A percentile compares a stretch with the other conserved stretches of the same genome.
Conservation (phyloP, 352 stramenopile genomes). For the Globisporangium splendens region DNA sequence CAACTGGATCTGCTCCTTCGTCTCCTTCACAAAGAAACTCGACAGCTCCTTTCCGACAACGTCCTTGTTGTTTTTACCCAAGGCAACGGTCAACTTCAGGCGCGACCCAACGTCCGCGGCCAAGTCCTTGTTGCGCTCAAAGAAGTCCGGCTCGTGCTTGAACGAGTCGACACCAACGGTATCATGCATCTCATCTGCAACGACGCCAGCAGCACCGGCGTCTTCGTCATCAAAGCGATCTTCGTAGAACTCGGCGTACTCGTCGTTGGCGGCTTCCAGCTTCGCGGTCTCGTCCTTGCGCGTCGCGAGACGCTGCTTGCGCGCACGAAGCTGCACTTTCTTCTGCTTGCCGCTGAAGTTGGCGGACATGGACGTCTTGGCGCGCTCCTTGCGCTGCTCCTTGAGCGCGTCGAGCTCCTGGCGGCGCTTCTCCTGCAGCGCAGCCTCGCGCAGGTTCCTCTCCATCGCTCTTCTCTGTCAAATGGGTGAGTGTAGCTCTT, state of each 20-base stretch:
- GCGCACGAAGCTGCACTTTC: constrained; percentile 77
- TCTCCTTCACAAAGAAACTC: constrained; percentile 86
- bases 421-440: constrained; percentile 63
- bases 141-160: constrained; percentile 54
- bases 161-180: constrained; percentile 39
- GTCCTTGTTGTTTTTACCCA: constrained; percentile 83
- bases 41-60: constrained; percentile 79
- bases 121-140: constrained; percentile 62
- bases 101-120: constrained; percentile 59
- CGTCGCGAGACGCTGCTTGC: constrained; percentile 71
- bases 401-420: constrained; percentile 77
- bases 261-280: constrained; percentile 28
- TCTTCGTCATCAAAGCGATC: constrained; percentile 23
- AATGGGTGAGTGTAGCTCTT: not conserved
- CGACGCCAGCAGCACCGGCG: constrained; percentile 10
- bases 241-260: constrained; percentile 65
- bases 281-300: constrained; percentile 57
- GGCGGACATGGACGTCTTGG: constrained; percentile 43
- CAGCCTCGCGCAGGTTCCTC: constrained; percentile 55
- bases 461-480: constrained; percentile 21
- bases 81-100: constrained; percentile 75
- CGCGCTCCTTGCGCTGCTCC: constrained; percentile 73
- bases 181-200: constrained; percentile 19
- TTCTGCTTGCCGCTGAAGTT: constrained; percentile 88
- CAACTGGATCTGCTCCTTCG: constrained; percentile 84